A percentile compares a stretch with the other conserved stretches of the same genome.
Conservation (phyloP, 2,329 filamentous ascomycete species). For the Alternaria sp. region DNA sequence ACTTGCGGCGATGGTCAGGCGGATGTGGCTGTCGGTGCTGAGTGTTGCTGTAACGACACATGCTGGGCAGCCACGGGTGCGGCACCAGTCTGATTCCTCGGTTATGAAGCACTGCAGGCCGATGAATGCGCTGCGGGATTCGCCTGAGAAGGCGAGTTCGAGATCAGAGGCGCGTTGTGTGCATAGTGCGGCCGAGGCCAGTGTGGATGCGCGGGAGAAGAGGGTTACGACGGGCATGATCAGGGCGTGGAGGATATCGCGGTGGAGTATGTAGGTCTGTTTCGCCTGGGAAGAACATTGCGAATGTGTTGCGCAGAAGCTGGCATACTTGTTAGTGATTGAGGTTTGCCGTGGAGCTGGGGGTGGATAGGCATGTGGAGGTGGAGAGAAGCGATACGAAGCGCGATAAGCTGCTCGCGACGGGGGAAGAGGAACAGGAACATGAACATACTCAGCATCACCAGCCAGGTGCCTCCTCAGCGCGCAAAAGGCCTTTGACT, state of each 20-base stretch:
- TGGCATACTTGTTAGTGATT: neutral
- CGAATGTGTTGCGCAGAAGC: slow-evolving; percentile 53
- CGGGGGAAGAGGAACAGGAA: slow-evolving; percentile 3
- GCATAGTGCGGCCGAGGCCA: slow-evolving; percentile 59
- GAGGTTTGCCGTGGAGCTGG: neutral
- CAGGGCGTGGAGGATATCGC: slow-evolving; percentile 65
- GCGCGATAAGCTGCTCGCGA: slow-evolving; percentile 4
- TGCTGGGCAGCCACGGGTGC: slow-evolving; percentile 62
- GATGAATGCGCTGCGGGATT: slow-evolving; percentile 63
- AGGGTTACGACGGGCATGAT: slow-evolving; percentile 65
- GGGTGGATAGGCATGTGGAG: neutral
- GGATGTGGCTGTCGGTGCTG: slow-evolving; percentile 56
- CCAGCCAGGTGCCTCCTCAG: slow-evolving; percentile 52
- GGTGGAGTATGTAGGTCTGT: slow-evolving; percentile 59
- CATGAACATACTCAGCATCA: slow-evolving; percentile 48
- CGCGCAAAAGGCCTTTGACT: slow-evolving; percentile 53
- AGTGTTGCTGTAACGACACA: slow-evolving; percentile 54
- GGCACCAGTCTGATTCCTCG: slow-evolving; percentile 65
- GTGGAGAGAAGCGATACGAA: slow-evolving; percentile 1
- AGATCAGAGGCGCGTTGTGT: slow-evolving; percentile 58
- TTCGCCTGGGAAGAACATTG: slow-evolving; percentile 40
- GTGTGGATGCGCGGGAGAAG: slow-evolving; percentile 60
- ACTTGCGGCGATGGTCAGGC: slow-evolving; percentile 56
- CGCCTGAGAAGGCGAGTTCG: slow-evolving; percentile 63
- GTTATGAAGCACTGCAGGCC: slow-evolving; percentile 66